Evolutionary conservation across 2,329 filamentous ascomycete species (phyloP), one percentile per base, ranked within the genome.

Genomic region (Cytospora mali): DNA sequence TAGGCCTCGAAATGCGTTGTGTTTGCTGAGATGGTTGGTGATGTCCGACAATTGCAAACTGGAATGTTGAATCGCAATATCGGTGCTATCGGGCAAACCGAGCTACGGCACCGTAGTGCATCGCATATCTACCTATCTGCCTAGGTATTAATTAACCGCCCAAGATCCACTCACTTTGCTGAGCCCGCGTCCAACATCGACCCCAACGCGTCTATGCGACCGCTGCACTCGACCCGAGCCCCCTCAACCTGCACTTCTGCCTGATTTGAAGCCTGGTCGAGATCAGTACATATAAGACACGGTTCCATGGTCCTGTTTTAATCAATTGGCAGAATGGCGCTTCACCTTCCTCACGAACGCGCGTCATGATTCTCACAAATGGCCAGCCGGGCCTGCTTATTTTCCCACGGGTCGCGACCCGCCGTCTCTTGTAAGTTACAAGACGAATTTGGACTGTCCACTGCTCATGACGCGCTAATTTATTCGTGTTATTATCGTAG

Each of bases 251-350:
- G 63, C 63, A 23, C 10, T 55, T 54, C 61, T 65, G 63, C 63
- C 63, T 63, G 48, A 23, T 56, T 27, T 4, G 48, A 54, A 9
- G 10, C 29, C 31, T 35, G 50, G 57, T n/a, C n/a, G 39, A 25
- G 14, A 50, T 10, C n/a, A 25, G 42, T 28, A 25, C 35, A 49
- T 55, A 27, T n/a, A n/a, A n/a, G n/a, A n/a, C n/a, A n/a, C 13
- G 42, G n/a, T 42, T 62, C 50, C 29, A 63, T 65, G 61, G 46
- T 61, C 14, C 31, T 58, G 50, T 51, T 52, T 64, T 64, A 58
- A 55, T 62, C 39, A 39, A 31, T 60, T 58, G 59, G 25, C 64
- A 62, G 52, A 58, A 66, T 64, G 62, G 62, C 62, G 64, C 64
- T 51, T 64, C 35, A 56, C 23, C 60, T 31, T 27, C 52, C n/a